Base-by-base conservation (phyloP, 1,284 basidiomycete species). In the Cryptococcus maquisensis region DNA sequence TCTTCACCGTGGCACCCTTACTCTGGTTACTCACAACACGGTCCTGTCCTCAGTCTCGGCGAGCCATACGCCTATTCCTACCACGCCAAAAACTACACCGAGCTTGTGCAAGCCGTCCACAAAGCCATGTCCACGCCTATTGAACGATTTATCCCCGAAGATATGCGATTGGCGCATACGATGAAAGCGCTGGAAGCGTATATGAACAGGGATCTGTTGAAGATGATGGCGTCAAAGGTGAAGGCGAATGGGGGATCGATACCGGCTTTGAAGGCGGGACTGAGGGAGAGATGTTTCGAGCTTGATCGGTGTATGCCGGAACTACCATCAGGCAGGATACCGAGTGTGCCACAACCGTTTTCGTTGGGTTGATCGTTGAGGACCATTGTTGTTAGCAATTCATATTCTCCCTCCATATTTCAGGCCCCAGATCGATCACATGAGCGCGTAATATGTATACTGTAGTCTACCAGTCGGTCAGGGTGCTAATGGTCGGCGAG, bases 161-260 rank as follows among this genome's bases (percentile, higher is more conserved):
- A 69, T 20, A 71, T 69, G 66, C 60, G 53, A 23, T 43, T 54
- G 9, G 21, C 55, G 4, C 59, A 56, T 45, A 57, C 62, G n/a
- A 49, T 63, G 8, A 38, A 51, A 3, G 47, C 62, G 39, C 47
- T 63, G 8, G 28, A 43, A 4, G 55, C 40, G 12, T 65, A 65
- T 57, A 59, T 72, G n/a, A 26, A 54, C 23, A 49, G 61, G 15
- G 65, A 72, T 52, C 57, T 67, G 39, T 47, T 66, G 47, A 56
- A 20, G 9, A 65, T 67, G 64, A 65, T 62, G 51, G 26, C 57
- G 2, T 21, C 35, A 1, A 48, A 56, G 3, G 23, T 64, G 12
- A 26, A 23, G 26, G 36, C 45, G 10, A 60, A 62, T 36, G 61
- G 54, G 3, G 67, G 67, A 5, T 21, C 26, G 18, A 48, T 66